Percentiles rank a stretch among this genome's conserved stretches.
phyloP scores from a whole-genome alignment of 2,329 filamentous ascomycete species.

The Alternaria incomplexa region DNA sequence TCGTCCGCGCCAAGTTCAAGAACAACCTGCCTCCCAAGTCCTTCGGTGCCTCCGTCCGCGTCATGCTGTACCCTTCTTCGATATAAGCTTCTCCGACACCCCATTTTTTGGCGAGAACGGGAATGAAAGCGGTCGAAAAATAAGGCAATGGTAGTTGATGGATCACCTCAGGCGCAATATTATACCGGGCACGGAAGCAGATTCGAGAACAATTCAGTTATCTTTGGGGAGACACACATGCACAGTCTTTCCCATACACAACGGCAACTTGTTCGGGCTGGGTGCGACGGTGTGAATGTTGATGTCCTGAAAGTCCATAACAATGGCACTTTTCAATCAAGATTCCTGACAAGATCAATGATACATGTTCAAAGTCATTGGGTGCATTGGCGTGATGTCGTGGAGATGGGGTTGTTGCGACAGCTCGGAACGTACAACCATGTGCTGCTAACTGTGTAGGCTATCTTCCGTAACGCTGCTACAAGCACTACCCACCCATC shows the following conservation, averaged over 20 bases:
- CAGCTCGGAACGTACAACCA: neutral
- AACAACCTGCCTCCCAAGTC: constrained; percentile 94
- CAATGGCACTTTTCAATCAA: constrained; percentile 47
- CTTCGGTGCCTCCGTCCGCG: constrained; percentile 84
- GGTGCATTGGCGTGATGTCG: constrained; percentile 3
- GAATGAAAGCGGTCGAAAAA: constrained; percentile 28
- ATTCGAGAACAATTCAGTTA: constrained; percentile 29
- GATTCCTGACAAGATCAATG: constrained; percentile 48
- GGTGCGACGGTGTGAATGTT: constrained; percentile 45
- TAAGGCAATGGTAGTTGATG: constrained; percentile 27
- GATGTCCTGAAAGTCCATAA: constrained; percentile 43
- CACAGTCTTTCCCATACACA: constrained; percentile 38
- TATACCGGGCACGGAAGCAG: constrained; percentile 36
- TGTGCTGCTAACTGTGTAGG: neutral
- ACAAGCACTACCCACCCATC: neutral
- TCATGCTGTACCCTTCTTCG: constrained; percentile 98
- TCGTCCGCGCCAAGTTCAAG: constrained; percentile 97
- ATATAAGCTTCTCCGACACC: constrained; percentile 69
- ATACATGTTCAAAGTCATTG: constrained; percentile 40
- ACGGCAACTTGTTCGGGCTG: constrained; percentile 46
- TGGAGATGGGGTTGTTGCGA: neutral
- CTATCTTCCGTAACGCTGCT: neutral
- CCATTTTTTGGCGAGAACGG: constrained; percentile 29
- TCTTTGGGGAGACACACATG: constrained; percentile 32
- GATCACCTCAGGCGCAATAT: constrained; percentile 32